Evolutionary conservation across 1,284 basidiomycete species (phyloP).

Genomic region (Sanghuangporus baumii): DNA sequence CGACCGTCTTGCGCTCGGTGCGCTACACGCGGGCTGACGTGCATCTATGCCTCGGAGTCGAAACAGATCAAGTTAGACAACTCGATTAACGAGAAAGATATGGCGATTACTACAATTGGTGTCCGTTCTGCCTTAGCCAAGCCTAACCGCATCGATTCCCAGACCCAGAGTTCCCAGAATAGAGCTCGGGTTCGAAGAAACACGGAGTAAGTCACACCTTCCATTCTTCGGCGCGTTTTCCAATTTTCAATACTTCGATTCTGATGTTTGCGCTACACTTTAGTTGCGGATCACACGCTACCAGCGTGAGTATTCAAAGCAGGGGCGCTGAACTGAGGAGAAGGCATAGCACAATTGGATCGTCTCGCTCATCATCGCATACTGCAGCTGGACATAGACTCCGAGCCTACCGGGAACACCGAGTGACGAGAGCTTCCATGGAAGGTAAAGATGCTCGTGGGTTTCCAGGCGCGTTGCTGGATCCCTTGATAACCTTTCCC

Average conservation of each 20-base stretch:
- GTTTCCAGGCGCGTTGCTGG: not conserved
- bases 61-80: constrained; percentile 4
- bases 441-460: not conserved
- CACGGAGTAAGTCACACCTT: constrained; percentile 12
- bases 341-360: constrained; percentile 3
- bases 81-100: not conserved
- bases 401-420: not conserved
- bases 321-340: not conserved
- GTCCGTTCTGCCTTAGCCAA: not conserved
- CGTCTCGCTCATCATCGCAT: not conserved
- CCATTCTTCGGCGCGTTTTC: not conserved
- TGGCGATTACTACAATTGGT: not conserved
- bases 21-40: constrained; percentile 32
- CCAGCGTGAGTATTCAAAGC: not conserved
- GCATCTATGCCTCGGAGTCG: constrained; percentile 33
- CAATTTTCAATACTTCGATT: not conserved
- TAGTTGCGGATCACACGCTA: constrained; percentile 4
- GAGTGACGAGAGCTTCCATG: not conserved
- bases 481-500: constrained; percentile 1
- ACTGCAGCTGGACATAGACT: not conserved
- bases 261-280: not conserved
- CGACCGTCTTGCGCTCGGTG: constrained; percentile 37
- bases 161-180: not conserved
- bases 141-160: not conserved
- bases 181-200: constrained; percentile 9